Evolutionary conservation across 257 asterid species (phyloP).

Genomic region (Rubia yunnanensis): DNA sequence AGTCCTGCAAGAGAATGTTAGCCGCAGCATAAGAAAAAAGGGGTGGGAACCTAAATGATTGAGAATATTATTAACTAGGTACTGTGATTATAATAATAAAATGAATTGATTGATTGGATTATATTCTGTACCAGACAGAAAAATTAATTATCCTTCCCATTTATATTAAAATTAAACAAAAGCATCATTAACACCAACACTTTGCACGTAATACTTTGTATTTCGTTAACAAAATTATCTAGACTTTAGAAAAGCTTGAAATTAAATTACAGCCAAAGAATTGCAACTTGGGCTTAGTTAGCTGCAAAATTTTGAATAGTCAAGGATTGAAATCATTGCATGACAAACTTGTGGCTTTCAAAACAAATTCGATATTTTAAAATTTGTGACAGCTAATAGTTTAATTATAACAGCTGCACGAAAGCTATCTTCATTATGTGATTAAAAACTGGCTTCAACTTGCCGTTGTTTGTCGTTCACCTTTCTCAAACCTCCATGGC

Average conservation of each 20-base stretch:
- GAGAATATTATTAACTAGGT: neutral
- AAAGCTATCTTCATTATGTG: neutral
- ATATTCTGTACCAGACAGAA: neutral
- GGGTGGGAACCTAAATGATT: too few species aligned
- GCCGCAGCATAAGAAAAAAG: too few species aligned
- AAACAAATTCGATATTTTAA: neutral
- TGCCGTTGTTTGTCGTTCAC: neutral
- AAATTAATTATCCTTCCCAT: neutral
- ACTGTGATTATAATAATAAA: too few species aligned
- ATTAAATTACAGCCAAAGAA: neutral
- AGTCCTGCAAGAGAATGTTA: too few species aligned
- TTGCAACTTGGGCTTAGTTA: neutral
- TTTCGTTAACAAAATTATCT: neutral
- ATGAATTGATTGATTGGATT: neutral
- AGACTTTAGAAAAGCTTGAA: slow-evolving; percentile 5
- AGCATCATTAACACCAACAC: neutral
- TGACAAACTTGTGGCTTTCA: slow-evolving; percentile 4
- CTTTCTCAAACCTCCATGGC: neutral
- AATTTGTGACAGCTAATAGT: neutral
- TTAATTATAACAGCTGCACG: neutral
- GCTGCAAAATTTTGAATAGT: slow-evolving; percentile 1
- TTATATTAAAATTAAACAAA: too few species aligned
- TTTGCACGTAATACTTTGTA: neutral
- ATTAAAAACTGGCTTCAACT: neutral
- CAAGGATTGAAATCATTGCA: slow-evolving; percentile 5